Percentiles rank a stretch among this genome's conserved stretches.
Conservation (phyloP, 1,284 basidiomycete genomes). For the Microbotryomycetes sp. region DNA sequence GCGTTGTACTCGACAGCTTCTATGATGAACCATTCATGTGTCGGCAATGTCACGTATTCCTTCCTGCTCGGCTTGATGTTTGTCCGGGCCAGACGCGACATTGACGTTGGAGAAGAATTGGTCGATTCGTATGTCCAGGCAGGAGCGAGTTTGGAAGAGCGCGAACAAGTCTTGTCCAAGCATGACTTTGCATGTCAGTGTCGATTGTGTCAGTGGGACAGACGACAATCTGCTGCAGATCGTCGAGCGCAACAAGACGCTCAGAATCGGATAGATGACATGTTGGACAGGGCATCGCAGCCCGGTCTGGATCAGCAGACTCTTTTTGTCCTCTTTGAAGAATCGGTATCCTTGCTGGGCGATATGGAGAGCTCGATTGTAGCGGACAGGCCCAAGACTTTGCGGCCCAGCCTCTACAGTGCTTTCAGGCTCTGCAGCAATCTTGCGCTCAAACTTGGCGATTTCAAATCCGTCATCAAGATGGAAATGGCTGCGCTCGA, state of each 20-base stretch:
- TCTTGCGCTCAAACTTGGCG: background rate
- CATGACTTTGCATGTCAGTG: constrained; percentile 30
- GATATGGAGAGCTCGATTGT: too few relatives aligned
- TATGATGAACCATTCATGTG: constrained; percentile 31
- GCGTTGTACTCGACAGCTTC: constrained; percentile 27
- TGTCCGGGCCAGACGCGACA: constrained; percentile 26
- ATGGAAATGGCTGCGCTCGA: constrained; percentile 13
- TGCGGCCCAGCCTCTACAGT: constrained; percentile 9
- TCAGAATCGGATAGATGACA: background rate
- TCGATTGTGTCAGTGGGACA: constrained; percentile 20
- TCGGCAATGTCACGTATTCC: constrained; percentile 35
- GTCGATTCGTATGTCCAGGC: constrained; percentile 21
- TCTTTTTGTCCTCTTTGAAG: too few relatives aligned
- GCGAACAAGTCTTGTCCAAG: constrained; percentile 1
- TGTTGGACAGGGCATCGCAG: too few relatives aligned
- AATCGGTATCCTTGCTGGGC: too few relatives aligned
- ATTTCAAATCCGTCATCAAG: background rate
- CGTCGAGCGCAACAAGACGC: background rate
- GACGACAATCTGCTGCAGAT: background rate
- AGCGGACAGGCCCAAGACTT: background rate
- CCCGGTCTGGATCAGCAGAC: too few relatives aligned
- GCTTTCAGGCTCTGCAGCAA: constrained; percentile 3
- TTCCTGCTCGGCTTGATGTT: constrained; percentile 35
- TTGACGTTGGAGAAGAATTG: constrained; percentile 34
- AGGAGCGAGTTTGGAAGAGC: constrained; percentile 2